Conservation (phyloP, 2,329 filamentous ascomycete genomes). For the Whalleya microplaca region DNA sequence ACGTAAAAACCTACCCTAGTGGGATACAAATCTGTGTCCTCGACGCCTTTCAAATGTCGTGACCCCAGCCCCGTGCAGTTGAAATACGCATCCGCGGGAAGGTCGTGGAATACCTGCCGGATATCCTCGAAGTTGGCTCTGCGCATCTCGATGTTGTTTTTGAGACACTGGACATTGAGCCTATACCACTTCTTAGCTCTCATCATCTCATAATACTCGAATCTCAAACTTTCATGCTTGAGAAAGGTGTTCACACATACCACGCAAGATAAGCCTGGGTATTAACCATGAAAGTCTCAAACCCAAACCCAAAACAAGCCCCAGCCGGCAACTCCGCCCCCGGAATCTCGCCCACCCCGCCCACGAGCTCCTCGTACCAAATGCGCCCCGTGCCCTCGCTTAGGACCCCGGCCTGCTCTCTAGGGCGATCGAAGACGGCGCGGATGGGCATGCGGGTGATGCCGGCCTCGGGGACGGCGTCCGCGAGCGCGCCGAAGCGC, state of each 20-base stretch:
- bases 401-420: conserved; percentile 51
- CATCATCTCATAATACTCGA: neutral
- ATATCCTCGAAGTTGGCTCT: neutral
- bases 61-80: conserved; percentile 27
- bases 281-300: neutral
- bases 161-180: neutral
- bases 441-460: conserved; percentile 59
- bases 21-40: conserved; percentile 33
- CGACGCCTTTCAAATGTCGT: conserved; percentile 35
- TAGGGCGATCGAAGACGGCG: conserved; percentile 7
- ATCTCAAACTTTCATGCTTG: too few relatives aligned
- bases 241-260: neutral
- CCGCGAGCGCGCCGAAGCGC: conserved; percentile 36
- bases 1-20: conserved; percentile 28
- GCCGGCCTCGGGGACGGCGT: conserved; percentile 61
- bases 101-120: neutral
- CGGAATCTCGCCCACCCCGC: conserved; percentile 37
- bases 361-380: conserved; percentile 47
- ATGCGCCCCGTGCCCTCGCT: conserved; percentile 41
- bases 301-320: conserved; percentile 32
- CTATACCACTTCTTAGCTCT: neutral
- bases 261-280: neutral
- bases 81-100: neutral
- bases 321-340: conserved; percentile 38
- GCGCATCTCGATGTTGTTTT: neutral